Percentiles rank a stretch among this genome's conserved stretches.
These are phyloP conservation scores for Saccharomyces uvarum DNA, from an alignment of 1,139 yeast genomes.

Conservation along the genomic window DNA sequence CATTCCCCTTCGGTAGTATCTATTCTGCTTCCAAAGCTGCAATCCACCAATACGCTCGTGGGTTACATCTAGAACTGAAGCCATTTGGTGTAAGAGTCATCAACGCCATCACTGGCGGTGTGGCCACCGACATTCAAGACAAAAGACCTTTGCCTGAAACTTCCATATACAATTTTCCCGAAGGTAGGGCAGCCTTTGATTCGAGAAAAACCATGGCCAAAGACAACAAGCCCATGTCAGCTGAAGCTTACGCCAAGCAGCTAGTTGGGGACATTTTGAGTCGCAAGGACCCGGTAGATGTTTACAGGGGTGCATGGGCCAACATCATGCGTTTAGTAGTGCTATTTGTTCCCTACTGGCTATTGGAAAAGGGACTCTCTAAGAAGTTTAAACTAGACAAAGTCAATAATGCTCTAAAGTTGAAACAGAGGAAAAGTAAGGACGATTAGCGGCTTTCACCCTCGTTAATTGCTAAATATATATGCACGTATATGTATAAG, in stretches of 20 bases:
- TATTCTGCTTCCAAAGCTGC: constrained; percentile 76
- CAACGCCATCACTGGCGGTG: constrained; percentile 65
- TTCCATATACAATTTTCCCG: constrained; percentile 49
- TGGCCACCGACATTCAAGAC: constrained; percentile 54
- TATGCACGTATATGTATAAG: not conserved
- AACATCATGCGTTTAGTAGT: constrained; percentile 33
- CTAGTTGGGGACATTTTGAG: constrained; percentile 45
- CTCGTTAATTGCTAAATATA: not conserved
- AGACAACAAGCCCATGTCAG: constrained; percentile 50
- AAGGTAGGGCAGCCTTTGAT: constrained; percentile 42
- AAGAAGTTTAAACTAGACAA: constrained; percentile 43
- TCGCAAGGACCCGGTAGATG: constrained; percentile 38
- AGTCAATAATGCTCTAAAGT: constrained; percentile 28
- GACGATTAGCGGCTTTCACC: not conserved
- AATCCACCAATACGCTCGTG: constrained; percentile 59
- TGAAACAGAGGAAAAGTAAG: constrained; percentile 5
- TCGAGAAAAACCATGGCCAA: constrained; percentile 55
- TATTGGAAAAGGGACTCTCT: constrained; percentile 41
- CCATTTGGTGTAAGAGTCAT: constrained; percentile 70
- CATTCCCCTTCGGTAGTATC: constrained; percentile 64
- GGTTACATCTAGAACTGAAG: constrained; percentile 57
- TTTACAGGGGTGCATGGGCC: constrained; percentile 52
- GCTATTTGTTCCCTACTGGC: constrained; percentile 40
- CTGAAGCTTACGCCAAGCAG: constrained; percentile 48
- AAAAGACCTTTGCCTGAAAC: constrained; percentile 47